Percentiles rank a stretch among this genome's conserved stretches.
Evolutionary conservation across 192 early-diverging fungal genomes (phyloP).

Genomic region (Umbelopsis ramanniana): DNA sequence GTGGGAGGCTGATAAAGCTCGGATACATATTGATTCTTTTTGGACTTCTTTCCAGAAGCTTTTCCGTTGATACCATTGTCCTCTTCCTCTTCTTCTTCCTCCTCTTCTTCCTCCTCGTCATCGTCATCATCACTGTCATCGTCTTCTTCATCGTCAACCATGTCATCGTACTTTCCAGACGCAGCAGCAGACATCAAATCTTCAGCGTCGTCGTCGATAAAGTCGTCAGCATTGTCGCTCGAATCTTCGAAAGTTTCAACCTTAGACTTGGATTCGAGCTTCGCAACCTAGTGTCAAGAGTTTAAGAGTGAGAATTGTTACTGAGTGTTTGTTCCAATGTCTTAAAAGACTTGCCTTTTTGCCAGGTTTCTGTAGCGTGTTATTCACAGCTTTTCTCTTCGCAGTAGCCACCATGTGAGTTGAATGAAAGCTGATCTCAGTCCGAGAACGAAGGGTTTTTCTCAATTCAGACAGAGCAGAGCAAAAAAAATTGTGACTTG

Average conservation of each 20-base stretch:
- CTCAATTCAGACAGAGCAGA: background rate
- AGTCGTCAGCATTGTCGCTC: conserved; percentile 10
- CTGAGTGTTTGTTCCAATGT: background rate
- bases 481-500: conserved; percentile 22
- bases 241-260: conserved; percentile 1
- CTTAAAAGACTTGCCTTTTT: background rate
- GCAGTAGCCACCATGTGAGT: conserved; percentile 14
- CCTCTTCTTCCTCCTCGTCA: conserved; percentile 53
- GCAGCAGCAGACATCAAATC: conserved; percentile 17
- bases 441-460: conserved; percentile 11
- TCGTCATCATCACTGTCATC: conserved; percentile 49
- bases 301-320: background rate
- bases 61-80: conserved; percentile 41
- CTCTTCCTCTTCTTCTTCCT: conserved; percentile 48
- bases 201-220: conserved; percentile 33
- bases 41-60: conserved; percentile 41
- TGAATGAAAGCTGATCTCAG: background rate
- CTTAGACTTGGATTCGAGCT: conserved; percentile 4
- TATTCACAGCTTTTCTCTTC: conserved; percentile 15
- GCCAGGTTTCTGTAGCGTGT: background rate
- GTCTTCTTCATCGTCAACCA: conserved; percentile 48
- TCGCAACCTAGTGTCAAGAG: background rate
- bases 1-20: conserved; percentile 60
- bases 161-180: conserved; percentile 6
- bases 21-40: conserved; percentile 45